Conservation (phyloP, 768 basidiomycete genomes). For the Tephrocybe sp. region DNA sequence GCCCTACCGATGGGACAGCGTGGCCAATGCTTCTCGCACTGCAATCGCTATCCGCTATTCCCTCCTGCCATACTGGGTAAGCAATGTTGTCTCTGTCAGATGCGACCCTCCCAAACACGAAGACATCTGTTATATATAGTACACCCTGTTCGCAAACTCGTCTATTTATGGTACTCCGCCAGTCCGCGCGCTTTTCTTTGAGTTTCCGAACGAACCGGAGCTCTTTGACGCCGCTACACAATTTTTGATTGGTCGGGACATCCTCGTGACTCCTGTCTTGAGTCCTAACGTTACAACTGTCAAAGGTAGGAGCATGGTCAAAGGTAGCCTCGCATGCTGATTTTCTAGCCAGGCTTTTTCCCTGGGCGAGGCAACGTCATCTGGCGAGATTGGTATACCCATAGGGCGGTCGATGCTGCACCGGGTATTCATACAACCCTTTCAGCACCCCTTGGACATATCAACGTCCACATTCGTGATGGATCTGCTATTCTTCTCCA, state of each 20-base stretch:
- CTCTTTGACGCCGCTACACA: conserved; percentile 61
- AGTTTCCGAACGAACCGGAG: conserved; percentile 71
- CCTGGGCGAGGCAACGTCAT: conserved; percentile 55
- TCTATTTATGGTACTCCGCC: conserved; percentile 66
- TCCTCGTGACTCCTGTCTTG: conserved; percentile 77
- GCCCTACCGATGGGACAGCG: conserved; percentile 79
- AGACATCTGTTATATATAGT: conserved; percentile 34
- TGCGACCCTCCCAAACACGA: not conserved
- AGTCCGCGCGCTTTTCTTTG: conserved; percentile 72
- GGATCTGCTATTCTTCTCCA: conserved; percentile 65
- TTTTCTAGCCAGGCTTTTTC: conserved; percentile 47
- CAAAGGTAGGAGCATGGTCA: conserved; percentile 37
- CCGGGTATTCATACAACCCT: conserved; percentile 45
- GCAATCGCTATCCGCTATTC: conserved; percentile 72
- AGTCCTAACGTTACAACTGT: conserved; percentile 66
- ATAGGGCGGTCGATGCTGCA: conserved; percentile 45
- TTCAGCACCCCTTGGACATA: conserved; percentile 68
- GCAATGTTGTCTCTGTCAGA: conserved; percentile 18
- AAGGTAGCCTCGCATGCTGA: not conserved
- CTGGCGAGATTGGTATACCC: conserved; percentile 78
- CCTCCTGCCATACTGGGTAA: conserved; percentile 76
- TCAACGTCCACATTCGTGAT: conserved; percentile 75
- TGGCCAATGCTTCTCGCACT: conserved; percentile 67
- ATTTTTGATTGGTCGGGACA: conserved; percentile 66
- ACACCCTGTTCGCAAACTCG: conserved; percentile 70